phyloP scores from a whole-genome alignment of 768 basidiomycete species.

The Suillus spraguei region DNA sequence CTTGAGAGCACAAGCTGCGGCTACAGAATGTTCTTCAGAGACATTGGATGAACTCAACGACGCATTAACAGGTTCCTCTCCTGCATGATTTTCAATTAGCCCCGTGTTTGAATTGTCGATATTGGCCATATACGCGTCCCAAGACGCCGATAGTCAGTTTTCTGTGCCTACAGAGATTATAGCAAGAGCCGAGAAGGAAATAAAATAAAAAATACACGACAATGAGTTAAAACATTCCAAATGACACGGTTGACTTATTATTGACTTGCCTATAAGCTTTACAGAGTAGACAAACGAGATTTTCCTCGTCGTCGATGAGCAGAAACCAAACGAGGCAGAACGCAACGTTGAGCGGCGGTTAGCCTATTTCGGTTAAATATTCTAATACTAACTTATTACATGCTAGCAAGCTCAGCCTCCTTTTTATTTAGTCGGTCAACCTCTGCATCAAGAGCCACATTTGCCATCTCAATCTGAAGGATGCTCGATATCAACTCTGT shows the following conservation, averaged over 20 bases:
- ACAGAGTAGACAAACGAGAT: background rate
- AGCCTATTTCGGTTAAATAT: slow-evolving; percentile 5
- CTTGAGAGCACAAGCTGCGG: slow-evolving; percentile 13
- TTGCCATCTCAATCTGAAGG: slow-evolving; percentile 95
- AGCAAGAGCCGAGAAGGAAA: slow-evolving; percentile 16
- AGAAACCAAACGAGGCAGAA: slow-evolving; percentile 5
- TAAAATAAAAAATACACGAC: slow-evolving; percentile 9
- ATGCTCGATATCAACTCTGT: slow-evolving; percentile 90
- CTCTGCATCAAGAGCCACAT: slow-evolving; percentile 84
- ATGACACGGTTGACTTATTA: background rate
- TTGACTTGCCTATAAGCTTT: slow-evolving; percentile 1
- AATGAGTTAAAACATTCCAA: background rate
- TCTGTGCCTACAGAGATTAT: slow-evolving; percentile 11
- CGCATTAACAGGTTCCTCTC: slow-evolving; percentile 12
- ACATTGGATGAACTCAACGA: slow-evolving; percentile 11
- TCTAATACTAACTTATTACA: slow-evolving; percentile 14
- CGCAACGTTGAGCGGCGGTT: background rate
- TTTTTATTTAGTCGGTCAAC: slow-evolving; percentile 59
- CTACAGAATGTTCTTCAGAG: slow-evolving; percentile 23
- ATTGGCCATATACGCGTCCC: slow-evolving; percentile 83
- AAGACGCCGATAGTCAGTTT: slow-evolving; percentile 50
- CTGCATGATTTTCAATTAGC: slow-evolving; percentile 43
- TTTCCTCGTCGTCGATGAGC: slow-evolving; percentile 2
- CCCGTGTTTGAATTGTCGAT: slow-evolving; percentile 50
- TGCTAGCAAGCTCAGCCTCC: slow-evolving; percentile 62